Base-by-base conservation (phyloP, 2,329 filamentous ascomycete genomes). In the Cladosporium sp. region DNA sequence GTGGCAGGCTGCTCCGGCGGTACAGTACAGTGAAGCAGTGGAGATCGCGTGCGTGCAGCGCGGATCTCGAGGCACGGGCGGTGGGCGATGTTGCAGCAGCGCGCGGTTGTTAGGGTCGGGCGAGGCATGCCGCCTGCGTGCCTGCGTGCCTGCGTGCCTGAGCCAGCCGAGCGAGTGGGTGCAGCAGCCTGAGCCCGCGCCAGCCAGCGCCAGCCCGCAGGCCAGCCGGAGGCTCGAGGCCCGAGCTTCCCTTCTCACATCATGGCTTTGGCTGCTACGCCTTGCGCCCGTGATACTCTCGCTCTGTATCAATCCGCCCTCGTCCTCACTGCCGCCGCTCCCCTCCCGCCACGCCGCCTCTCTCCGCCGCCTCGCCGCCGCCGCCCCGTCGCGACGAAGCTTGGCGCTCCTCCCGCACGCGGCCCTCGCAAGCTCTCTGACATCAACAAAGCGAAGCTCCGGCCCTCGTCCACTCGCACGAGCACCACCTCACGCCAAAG, bases 391-490 rank as follows among this genome's bases (percentile, higher is more conserved):
- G 8, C 35, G 8, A 14, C 10, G 35, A 38, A 14, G 22, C 22
- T 28, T 28, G 22, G 22, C 22, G 22, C 22, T 28, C 22, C 22
- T 28, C 35, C 13, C 35, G 35, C 35, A 10, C n/a, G n/a, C n/a
- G 16, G 13, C 13, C 42, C 32, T 50, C 48, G 40, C 48, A 38
- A 43, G 48, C 48, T 50, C 40, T 38, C 48, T 43, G 37, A 49
- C 46, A 35, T 40, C 46, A 49, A 49, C 48, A 50, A 50, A 50
- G 48, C 48, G 38, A 50, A 40, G 40, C 43, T 40, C 46, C 40
- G 14, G 28, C 46, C 34, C 46, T 43, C 40, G 38, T 9, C 34
- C 34, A 31, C 34, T 42, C 31, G 18, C 40, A 42, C 38, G 40
- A 43, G n/a, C 48, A 42, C 40, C 40, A 43, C 48, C 40, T 40